phyloP scores from a whole-genome alignment of 148 eudicot genomes.

The Chenopodium suecicum region DNA sequence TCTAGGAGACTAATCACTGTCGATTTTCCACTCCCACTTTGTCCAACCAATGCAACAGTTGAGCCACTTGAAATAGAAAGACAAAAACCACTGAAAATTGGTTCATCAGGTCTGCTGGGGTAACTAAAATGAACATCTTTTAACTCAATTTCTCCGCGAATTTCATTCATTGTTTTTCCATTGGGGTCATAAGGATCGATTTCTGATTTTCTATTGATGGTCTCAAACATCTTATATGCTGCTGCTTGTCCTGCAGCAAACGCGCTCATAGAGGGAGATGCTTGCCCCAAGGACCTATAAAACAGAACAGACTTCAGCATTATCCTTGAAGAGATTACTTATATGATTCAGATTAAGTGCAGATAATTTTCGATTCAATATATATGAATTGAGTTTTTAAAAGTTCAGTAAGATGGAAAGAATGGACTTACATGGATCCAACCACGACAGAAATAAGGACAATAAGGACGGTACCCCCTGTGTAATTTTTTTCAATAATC shows the following conservation, averaged over 20 bases:
- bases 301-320: background rate
- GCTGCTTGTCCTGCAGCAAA: slow-evolving; percentile 67
- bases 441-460: slow-evolving; percentile 53
- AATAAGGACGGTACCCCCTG: slow-evolving; percentile 55
- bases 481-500: slow-evolving; percentile 48
- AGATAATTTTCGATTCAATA: background rate
- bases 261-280: slow-evolving; percentile 52
- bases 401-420: background rate
- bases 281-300: slow-evolving; percentile 45
- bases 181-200: slow-evolving; percentile 52
- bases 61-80: slow-evolving; percentile 53
- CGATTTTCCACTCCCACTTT: slow-evolving; percentile 74
- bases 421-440: slow-evolving; percentile 55
- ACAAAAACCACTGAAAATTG: slow-evolving; percentile 51
- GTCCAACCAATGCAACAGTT: slow-evolving; percentile 66
- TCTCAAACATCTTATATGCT: slow-evolving; percentile 70
- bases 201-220: slow-evolving; percentile 52
- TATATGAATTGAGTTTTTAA: background rate
- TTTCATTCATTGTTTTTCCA: slow-evolving; percentile 52
- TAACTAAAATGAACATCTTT: slow-evolving; percentile 56
- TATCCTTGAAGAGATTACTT: background rate
- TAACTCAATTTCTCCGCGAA: slow-evolving; percentile 58
- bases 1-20: slow-evolving; percentile 63
- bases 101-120: slow-evolving; percentile 60
- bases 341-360: background rate